Conservation (phyloP, 2,329 filamentous ascomycete genomes). For the Clonostachys rhizophaga region DNA sequence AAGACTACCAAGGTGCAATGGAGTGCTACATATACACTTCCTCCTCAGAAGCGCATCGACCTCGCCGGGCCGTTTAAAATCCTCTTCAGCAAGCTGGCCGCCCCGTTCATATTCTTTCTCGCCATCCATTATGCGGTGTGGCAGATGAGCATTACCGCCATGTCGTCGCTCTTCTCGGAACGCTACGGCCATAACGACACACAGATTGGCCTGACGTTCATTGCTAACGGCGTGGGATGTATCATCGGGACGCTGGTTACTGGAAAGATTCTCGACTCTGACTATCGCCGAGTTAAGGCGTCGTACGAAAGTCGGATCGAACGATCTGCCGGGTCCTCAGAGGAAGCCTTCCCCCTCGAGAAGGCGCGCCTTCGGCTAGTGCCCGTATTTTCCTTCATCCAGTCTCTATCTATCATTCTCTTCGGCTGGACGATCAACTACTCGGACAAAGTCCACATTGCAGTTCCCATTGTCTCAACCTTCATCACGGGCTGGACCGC, state of each 20-base stretch:
- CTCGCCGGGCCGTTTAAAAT: conserved; percentile 49
- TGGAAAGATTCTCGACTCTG: conserved; percentile 59
- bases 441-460: conserved; percentile 32
- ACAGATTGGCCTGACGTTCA: conserved; percentile 47
- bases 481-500: conserved; percentile 48
- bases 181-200: conserved; percentile 47
- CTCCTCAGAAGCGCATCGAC: conserved; percentile 27
- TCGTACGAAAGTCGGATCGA: too few species aligned
- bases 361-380: conserved; percentile 43
- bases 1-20: conserved; percentile 19
- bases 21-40: conserved; percentile 40
- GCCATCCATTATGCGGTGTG: conserved; percentile 52
- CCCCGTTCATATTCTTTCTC: conserved; percentile 45
- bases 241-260: conserved; percentile 41
- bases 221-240: conserved; percentile 48
- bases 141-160: conserved; percentile 46
- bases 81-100: conserved; percentile 53
- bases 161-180: conserved; percentile 44
- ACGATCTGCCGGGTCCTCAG: not conserved
- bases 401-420: conserved; percentile 38
- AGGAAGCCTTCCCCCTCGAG: conserved; percentile 39
- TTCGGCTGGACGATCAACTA: conserved; percentile 50
- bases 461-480: conserved; percentile 41
- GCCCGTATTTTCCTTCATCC: conserved; percentile 34
- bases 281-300: conserved; percentile 46